Percentiles rank a stretch among this genome's conserved stretches.
phyloP scores from a whole-genome alignment of 2,329 filamentous ascomycete genomes.

The Hypoxylon sp. region DNA sequence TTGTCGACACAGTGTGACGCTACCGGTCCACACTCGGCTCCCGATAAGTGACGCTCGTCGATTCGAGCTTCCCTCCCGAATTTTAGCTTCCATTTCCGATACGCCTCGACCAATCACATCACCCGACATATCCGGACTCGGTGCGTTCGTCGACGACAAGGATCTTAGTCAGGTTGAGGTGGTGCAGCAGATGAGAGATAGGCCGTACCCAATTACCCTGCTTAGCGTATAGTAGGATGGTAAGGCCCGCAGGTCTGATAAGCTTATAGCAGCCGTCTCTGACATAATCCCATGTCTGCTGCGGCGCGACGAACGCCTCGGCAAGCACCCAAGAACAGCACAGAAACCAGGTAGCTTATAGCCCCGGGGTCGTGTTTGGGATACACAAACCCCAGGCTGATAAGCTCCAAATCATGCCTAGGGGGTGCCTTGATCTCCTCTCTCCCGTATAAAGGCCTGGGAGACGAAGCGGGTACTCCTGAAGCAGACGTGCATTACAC shows the following conservation, averaged over 20 bases:
- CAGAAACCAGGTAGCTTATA: conserved; percentile 6
- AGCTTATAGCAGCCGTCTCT: neutral
- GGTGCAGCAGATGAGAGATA: neutral
- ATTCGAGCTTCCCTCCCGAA: conserved; percentile 33
- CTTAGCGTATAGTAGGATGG: neutral
- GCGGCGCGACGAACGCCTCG: neutral
- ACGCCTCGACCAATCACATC: conserved; percentile 16
- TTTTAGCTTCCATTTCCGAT: conserved; percentile 15
- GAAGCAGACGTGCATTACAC: conserved; percentile 12
- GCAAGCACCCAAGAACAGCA: conserved; percentile 1
- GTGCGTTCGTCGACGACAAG: neutral
- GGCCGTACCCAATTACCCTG: neutral
- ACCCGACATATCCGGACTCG: neutral
- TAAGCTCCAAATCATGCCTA: conserved; percentile 20
- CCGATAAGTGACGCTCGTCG: conserved; percentile 29
- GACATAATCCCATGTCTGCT: neutral
- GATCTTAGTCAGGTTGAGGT: neutral
- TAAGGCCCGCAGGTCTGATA: neutral
- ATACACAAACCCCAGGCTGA: conserved; percentile 22
- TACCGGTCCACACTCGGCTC: conserved; percentile 7
- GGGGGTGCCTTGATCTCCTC: conserved; percentile 9
- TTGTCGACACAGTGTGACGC: conserved; percentile 20
- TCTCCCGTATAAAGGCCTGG: conserved; percentile 25
- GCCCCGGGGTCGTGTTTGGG: neutral
- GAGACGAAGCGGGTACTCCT: conserved; percentile 2